Percentiles rank a stretch among this genome's conserved stretches.
phyloP scores from a whole-genome alignment of 805 yeast species.

The Yamadazyma tumulicola region DNA sequence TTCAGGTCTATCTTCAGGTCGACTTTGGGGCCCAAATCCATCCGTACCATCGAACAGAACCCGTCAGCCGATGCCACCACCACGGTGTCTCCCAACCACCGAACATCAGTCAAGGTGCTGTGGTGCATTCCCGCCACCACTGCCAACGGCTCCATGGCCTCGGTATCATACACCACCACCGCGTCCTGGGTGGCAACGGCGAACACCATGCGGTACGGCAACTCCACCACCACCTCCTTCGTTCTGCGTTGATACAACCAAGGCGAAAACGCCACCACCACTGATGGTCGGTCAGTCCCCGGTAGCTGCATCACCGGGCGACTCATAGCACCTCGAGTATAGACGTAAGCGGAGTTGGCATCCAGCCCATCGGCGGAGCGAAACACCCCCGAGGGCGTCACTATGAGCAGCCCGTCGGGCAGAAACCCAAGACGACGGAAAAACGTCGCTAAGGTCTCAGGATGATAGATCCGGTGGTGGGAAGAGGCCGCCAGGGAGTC shows the following conservation, averaged over 20 bases:
- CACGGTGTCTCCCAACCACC: conserved; percentile 81
- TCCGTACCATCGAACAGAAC: conserved; percentile 74
- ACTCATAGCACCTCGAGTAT: conserved; percentile 64
- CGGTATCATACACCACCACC: conserved; percentile 79
- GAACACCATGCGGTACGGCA: conserved; percentile 79
- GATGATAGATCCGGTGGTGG: conserved; percentile 51
- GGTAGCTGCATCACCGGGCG: conserved; percentile 78
- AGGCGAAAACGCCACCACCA: conserved; percentile 79
- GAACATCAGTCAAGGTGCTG: conserved; percentile 79
- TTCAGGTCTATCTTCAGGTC: no score
- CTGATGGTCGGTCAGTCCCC: conserved; percentile 77
- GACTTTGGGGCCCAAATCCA: no score
- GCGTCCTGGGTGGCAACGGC: conserved; percentile 93
- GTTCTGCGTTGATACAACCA: conserved; percentile 42
- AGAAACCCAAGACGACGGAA: conserved; percentile 84
- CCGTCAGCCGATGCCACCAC: conserved; percentile 89
- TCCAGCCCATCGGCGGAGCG: conserved; percentile 23
- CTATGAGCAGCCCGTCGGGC: conserved; percentile 80
- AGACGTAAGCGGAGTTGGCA: conserved; percentile 74
- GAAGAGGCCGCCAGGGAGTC: conserved; percentile 1
- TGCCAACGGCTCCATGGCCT: conserved; percentile 63
- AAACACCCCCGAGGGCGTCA: conserved; percentile 71
- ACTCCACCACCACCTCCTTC: conserved; percentile 37
- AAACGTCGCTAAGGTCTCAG: conserved; percentile 86
- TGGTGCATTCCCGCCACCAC: conserved; percentile 79